Conservation (phyloP, 371 early-diverging fungal species). For the Rhizopus stolonifer region DNA sequence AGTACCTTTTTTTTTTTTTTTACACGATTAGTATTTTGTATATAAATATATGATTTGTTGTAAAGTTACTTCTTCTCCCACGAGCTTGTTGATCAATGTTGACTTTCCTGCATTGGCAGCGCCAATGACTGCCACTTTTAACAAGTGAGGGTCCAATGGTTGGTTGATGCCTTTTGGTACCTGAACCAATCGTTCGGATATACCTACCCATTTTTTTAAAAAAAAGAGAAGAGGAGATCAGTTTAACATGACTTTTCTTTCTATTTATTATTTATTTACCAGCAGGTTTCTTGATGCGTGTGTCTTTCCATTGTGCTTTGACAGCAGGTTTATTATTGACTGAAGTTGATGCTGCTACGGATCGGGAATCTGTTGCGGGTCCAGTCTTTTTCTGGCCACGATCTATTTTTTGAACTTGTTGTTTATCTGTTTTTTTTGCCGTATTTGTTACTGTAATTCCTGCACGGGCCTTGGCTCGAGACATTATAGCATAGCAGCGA, state of each 20-base stretch:
- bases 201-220: too few relatives aligned
- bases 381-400: neutral
- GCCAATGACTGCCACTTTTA: slow-evolving; percentile 70
- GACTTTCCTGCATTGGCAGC: slow-evolving; percentile 84
- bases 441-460: slow-evolving; percentile 15
- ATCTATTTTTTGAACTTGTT: neutral
- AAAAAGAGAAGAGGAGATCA: neutral
- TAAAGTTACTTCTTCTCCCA: slow-evolving; percentile 38
- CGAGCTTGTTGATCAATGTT: slow-evolving; percentile 70
- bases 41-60: too few relatives aligned
- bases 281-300: slow-evolving; percentile 18
- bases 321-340: neutral
- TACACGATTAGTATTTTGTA: too few relatives aligned
- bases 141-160: slow-evolving; percentile 61
- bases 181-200: slow-evolving; percentile 38
- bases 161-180: slow-evolving; percentile 47
- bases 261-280: slow-evolving; percentile 3
- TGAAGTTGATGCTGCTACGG: neutral
- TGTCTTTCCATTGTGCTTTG: neutral
- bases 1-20: slow-evolving; percentile 53
- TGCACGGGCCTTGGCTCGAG: slow-evolving; percentile 25
- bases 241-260: too few relatives aligned
- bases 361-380: neutral
- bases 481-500: slow-evolving; percentile 32
- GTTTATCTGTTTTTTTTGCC: slow-evolving; percentile 2